These are phyloP conservation scores for Lotus japonicus DNA, from an alignment of 306 rosid species.

Conservation along the genomic window DNA sequence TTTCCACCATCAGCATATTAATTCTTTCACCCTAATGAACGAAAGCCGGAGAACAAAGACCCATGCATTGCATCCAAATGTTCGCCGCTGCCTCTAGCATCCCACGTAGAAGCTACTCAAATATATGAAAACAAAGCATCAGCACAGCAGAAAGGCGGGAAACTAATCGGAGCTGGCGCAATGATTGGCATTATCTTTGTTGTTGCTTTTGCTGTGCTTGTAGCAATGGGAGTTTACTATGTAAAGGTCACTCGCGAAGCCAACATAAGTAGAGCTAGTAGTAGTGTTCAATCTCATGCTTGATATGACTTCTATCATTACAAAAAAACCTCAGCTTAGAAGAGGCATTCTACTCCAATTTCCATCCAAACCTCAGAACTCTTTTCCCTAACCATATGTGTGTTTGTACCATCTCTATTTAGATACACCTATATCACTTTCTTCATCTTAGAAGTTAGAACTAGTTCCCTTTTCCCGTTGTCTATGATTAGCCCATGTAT, in stretches of 20 bases:
- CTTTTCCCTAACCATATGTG: not conserved
- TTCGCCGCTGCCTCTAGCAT: constrained; percentile 70
- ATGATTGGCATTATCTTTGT: constrained; percentile 53
- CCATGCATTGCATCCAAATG: constrained; percentile 48
- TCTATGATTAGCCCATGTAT: constrained; percentile 14
- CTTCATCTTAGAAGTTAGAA: not conserved
- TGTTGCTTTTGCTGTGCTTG: constrained; percentile 39
- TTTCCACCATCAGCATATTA: constrained; percentile 73
- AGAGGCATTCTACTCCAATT: not conserved
- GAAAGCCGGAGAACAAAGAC: constrained; percentile 29
- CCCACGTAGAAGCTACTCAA: constrained; percentile 41
- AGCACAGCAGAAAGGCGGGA: constrained; percentile 19
- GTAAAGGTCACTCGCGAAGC: constrained; percentile 45
- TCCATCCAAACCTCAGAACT: not conserved
- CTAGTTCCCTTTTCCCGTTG: constrained; percentile 14
- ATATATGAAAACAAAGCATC: constrained; percentile 40
- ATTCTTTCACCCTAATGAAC: constrained; percentile 65
- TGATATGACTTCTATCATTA: constrained; percentile 20
- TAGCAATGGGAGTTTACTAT: constrained; percentile 56
- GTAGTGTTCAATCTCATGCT: constrained; percentile 38
- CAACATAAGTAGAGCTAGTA: constrained; percentile 38
- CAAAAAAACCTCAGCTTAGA: not conserved
- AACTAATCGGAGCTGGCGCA: constrained; percentile 37
- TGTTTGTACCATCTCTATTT: not conserved
- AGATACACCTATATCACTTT: not conserved